Evolutionary conservation across 176 grass and related monocot genomes (phyloP).

Genomic region (Microstegium vimineum): DNA sequence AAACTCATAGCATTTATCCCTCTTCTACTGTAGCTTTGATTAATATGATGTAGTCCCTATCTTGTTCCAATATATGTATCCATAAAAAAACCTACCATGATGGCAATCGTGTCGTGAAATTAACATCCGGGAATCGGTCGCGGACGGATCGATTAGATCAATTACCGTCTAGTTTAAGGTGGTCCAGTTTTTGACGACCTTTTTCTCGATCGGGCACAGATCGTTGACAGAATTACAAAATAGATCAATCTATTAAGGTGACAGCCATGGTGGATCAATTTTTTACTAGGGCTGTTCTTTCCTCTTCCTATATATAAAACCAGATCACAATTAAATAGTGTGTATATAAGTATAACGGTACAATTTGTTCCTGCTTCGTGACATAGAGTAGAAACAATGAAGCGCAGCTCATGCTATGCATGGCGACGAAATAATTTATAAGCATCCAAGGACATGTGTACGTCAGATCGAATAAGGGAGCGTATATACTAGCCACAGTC

Average conservation of each 20-base stretch:
- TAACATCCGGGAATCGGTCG: background rate
- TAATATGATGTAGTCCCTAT: background rate
- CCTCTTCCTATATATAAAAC: background rate
- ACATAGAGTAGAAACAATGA: background rate
- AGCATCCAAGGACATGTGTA: background rate
- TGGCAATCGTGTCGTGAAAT: conserved; percentile 21
- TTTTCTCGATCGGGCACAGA: background rate
- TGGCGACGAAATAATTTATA: background rate
- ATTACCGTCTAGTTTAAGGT: background rate
- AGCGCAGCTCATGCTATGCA: background rate
- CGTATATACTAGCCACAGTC: no score
- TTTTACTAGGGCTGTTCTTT: background rate
- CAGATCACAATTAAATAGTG: background rate
- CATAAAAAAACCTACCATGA: background rate
- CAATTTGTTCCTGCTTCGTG: background rate
- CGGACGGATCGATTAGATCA: background rate
- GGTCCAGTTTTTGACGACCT: background rate
- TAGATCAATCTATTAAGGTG: background rate
- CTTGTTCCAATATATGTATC: background rate
- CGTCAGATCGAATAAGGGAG: background rate
- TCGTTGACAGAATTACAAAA: background rate
- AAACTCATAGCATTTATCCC: background rate
- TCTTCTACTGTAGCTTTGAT: background rate
- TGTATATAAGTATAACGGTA: background rate
- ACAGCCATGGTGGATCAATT: background rate